A percentile compares a stretch with the other conserved stretches of the same genome.
These are phyloP conservation scores for Aechmea fasciata DNA, from an alignment of 176 grass and related monocot genomes.

Conservation along the genomic window DNA sequence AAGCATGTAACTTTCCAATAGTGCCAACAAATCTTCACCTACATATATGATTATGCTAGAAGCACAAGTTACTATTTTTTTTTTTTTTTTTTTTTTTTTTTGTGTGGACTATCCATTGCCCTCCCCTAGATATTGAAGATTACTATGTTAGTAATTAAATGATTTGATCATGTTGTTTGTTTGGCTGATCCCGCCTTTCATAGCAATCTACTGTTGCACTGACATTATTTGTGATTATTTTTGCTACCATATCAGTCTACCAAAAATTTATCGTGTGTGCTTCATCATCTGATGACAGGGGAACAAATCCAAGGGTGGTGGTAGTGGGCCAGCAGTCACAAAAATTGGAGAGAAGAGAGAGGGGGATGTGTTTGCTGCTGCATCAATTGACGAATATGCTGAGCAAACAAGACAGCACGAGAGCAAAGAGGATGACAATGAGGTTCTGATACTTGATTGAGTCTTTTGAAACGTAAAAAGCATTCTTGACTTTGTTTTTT, in stretches of 20 bases:
- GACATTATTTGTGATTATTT: not conserved
- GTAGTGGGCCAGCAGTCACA: conserved; percentile 28
- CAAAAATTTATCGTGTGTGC: not conserved
- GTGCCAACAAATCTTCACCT: no score
- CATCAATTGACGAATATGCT: conserved; percentile 55
- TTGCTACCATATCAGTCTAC: not conserved
- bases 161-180: no score
- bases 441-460: conserved; percentile 44
- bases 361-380: conserved; percentile 52
- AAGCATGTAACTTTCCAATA: no score
- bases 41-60: no score
- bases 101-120: no score
- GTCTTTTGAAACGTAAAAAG: no score
- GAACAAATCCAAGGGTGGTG: conserved; percentile 51
- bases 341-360: conserved; percentile 70
- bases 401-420: conserved; percentile 41
- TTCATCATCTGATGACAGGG: conserved; percentile 27
- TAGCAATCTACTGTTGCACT: no score
- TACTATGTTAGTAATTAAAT: no score
- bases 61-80: not conserved
- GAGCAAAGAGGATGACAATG: conserved; percentile 18
- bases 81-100: conserved; percentile 17
- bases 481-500: no score
- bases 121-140: no score
- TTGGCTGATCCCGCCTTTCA: no score